phyloP scores from a whole-genome alignment of 345 rosid species.

The Mallotus nudiflorus region DNA sequence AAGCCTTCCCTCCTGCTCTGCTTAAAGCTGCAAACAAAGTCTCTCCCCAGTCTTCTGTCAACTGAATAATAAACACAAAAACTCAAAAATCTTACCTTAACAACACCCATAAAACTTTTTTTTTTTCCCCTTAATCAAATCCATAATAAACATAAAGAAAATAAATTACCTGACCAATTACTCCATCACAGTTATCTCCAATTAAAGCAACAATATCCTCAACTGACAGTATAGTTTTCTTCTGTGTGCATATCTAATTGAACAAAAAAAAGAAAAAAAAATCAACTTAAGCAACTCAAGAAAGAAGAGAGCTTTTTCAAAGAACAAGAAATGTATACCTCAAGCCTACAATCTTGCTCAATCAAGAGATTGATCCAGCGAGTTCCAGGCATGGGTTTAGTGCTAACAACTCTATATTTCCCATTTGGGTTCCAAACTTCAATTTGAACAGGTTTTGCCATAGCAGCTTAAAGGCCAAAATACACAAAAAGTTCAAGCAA shows the following conservation, averaged over 20 bases:
- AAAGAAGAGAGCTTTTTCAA: background rate
- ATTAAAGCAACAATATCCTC: slow-evolving; percentile 88
- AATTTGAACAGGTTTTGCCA: slow-evolving; percentile 89
- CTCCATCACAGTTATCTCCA: slow-evolving; percentile 90
- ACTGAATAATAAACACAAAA: slow-evolving; percentile 51
- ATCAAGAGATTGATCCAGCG: slow-evolving; percentile 96
- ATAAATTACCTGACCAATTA: slow-evolving; percentile 77
- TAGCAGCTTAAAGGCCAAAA: slow-evolving; percentile 22
- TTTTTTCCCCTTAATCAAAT: too few species aligned
- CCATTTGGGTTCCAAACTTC: slow-evolving; percentile 96
- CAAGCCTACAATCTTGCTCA: slow-evolving; percentile 89
- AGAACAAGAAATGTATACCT: slow-evolving; percentile 42
- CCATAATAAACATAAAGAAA: slow-evolving; percentile 2
- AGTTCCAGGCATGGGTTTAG: slow-evolving; percentile 96
- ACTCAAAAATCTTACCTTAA: background rate
- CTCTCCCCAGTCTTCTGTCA: slow-evolving; percentile 98
- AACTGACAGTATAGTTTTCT: slow-evolving; percentile 91
- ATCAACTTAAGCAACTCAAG: background rate
- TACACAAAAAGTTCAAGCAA: background rate
- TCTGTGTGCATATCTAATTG: slow-evolving; percentile 74
- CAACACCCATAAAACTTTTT: too few species aligned
- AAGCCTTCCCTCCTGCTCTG: slow-evolving; percentile 91
- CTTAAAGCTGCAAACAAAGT: slow-evolving; percentile 81
- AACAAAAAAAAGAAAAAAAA: background rate
- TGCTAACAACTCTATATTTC: slow-evolving; percentile 88